Conservation (phyloP, 257 asterid species). For the Scutellaria baicalensis region DNA sequence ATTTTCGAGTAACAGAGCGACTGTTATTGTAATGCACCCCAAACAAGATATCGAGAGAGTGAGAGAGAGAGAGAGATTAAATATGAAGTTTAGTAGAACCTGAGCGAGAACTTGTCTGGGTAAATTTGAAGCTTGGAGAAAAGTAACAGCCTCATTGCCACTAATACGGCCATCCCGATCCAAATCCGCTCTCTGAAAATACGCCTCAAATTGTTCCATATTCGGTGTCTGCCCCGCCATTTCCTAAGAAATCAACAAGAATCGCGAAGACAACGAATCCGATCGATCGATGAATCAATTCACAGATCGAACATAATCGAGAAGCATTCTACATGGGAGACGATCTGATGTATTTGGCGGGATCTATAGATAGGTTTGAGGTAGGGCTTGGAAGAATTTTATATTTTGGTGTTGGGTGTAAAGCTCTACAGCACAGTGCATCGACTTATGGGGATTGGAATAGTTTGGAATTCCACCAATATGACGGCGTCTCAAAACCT, state of each 20-base stretch:
- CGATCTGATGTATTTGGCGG: constrained; percentile 9
- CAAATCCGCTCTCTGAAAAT: constrained; percentile 80
- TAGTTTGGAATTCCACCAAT: constrained; percentile 12
- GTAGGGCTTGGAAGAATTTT: constrained; percentile 1
- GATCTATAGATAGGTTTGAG: constrained; percentile 18
- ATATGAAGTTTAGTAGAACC: constrained; percentile 30
- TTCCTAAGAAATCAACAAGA: constrained; percentile 10
- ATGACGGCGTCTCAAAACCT: constrained; percentile 6
- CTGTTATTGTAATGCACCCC: neutral
- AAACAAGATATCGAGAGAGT: neutral
- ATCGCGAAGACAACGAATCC: constrained; percentile 21
- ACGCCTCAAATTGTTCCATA: constrained; percentile 74
- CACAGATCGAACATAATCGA: constrained; percentile 25
- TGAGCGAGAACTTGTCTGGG: constrained; percentile 87
- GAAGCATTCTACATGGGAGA: constrained; percentile 19
- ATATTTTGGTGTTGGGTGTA: constrained; percentile 11
- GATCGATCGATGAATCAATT: constrained; percentile 29
- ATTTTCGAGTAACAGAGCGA: neutral
- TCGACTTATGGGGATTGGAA: constrained; percentile 13
- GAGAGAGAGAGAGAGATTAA: neutral
- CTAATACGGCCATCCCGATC: constrained; percentile 96
- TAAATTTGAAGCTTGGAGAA: constrained; percentile 70
- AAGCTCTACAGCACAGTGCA: constrained; percentile 27
- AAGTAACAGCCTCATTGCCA: constrained; percentile 79
- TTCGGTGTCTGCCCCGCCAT: constrained; percentile 45